phyloP scores from a whole-genome alignment of 768 basidiomycete species.

The Dacryopinax spathularia region DNA sequence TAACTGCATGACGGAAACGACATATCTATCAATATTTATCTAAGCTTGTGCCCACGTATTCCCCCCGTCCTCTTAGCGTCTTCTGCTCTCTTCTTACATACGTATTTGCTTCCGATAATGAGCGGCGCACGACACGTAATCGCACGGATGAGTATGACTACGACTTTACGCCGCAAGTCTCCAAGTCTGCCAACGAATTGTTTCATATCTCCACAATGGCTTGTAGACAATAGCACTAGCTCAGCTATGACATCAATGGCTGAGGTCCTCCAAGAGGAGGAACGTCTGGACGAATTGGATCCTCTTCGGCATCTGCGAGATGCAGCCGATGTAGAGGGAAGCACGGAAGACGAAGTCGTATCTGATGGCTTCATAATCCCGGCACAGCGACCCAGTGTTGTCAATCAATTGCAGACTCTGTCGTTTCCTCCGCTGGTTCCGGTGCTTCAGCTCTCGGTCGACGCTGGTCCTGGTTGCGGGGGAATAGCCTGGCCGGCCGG shows the following conservation, averaged over 20 bases:
- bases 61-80: too few relatives aligned
- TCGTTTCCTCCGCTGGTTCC: constrained; percentile 10
- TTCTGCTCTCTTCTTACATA: too few relatives aligned
- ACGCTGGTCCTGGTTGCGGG: constrained; percentile 78
- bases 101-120: background rate
- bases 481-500: constrained; percentile 89
- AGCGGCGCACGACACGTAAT: background rate
- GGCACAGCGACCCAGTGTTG: constrained; percentile 10
- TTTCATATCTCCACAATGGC: background rate
- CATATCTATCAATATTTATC: background rate
- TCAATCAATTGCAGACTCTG: constrained; percentile 10
- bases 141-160: too few relatives aligned
- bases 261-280: constrained; percentile 32
- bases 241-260: background rate
- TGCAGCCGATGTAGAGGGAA: constrained; percentile 29
- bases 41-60: too few relatives aligned
- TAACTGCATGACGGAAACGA: background rate
- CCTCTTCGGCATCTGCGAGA: constrained; percentile 48
- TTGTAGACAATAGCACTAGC: background rate
- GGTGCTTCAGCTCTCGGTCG: constrained; percentile 39
- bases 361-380: constrained; percentile 11
- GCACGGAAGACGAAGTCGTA: background rate
- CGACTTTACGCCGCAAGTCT: too few relatives aligned
- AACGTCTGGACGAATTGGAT: constrained; percentile 40
- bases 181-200: too few relatives aligned